phyloP scores from a whole-genome alignment of 139 green algal genomes.

The Closterium sp. region DNA sequence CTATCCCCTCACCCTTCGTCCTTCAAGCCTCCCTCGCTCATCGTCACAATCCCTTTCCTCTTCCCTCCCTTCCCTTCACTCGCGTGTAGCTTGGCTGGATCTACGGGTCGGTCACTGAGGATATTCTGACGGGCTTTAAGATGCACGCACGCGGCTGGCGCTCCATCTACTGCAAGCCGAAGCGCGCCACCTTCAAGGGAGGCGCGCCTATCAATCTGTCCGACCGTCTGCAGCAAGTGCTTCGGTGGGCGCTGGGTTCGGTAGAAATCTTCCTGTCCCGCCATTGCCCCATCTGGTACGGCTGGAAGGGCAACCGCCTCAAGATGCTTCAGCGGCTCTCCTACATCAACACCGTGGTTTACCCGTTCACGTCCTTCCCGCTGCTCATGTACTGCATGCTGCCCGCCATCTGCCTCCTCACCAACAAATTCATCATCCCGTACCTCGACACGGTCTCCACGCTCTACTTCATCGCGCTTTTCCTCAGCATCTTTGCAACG shows the following conservation, averaged over 20 bases:
- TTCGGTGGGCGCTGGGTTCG: conserved; percentile 24
- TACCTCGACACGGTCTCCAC: not conserved
- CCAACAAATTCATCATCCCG: conserved; percentile 42
- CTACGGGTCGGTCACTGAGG: conserved; percentile 37
- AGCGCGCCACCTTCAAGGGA: conserved; percentile 35
- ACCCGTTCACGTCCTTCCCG: conserved; percentile 42
- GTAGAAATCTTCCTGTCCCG: conserved; percentile 47
- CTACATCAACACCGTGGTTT: conserved; percentile 40
- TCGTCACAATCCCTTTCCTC: no score
- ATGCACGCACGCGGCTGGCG: conserved; percentile 35
- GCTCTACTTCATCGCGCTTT: conserved; percentile 40
- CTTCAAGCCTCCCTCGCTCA: no score
- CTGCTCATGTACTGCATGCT: conserved; percentile 39
- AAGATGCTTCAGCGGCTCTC: conserved; percentile 36
- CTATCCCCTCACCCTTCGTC: no score
- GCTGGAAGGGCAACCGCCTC: conserved; percentile 18
- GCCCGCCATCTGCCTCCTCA: conserved; percentile 34
- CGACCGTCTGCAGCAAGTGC: conserved; percentile 40
- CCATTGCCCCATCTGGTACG: conserved; percentile 30
- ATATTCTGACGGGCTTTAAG: conserved; percentile 44
- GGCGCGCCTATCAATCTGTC: conserved; percentile 41
- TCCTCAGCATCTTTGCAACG: conserved; percentile 42
- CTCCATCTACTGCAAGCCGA: conserved; percentile 37
- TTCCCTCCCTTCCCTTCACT: no score
- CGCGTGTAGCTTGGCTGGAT: conserved; percentile 36